These are phyloP conservation scores for Saccharomycopsis selenospora DNA, from an alignment of 805 yeast genomes.

Conservation along the genomic window DNA sequence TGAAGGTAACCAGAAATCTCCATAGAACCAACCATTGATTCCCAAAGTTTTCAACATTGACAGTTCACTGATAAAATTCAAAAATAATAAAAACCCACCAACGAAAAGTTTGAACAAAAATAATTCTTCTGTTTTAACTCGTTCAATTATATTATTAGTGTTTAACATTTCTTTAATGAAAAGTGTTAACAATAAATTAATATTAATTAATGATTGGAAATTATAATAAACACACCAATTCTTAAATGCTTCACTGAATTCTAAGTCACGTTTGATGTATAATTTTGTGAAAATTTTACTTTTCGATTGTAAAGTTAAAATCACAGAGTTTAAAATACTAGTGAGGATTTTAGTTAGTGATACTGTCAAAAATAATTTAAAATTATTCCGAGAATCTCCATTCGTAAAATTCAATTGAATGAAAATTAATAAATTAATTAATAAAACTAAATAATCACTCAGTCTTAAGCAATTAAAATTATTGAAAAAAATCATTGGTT, in stretches of 20 bases:
- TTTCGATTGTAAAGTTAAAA: constrained; percentile 53
- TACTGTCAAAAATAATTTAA: constrained; percentile 35
- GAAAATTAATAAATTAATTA: constrained; percentile 27
- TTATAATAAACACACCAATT: constrained; percentile 69
- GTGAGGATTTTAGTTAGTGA: constrained; percentile 43
- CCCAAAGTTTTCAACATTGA: constrained; percentile 69
- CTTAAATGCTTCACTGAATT: constrained; percentile 57
- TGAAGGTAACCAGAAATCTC: constrained; percentile 69
- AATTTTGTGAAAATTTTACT: constrained; percentile 57
- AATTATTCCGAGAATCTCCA: constrained; percentile 27
- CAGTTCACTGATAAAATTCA: constrained; percentile 63
- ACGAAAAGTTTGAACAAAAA: constrained; percentile 47
- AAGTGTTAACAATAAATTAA: constrained; percentile 42
- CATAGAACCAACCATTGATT: constrained; percentile 85
- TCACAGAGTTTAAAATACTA: constrained; percentile 40
- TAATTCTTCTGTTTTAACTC: constrained; percentile 31
- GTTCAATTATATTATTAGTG: constrained; percentile 10
- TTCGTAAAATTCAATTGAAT: constrained; percentile 21
- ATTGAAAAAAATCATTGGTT: constrained; percentile 53
- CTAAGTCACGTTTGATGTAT: constrained; percentile 56
- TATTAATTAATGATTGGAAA: constrained; percentile 44
- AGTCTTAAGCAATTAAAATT: constrained; percentile 60
- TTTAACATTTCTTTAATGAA: constrained; percentile 29
- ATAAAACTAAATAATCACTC: constrained; percentile 49
- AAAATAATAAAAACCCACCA: constrained; percentile 46